Conservation (phyloP, 257 asterid species). For the Prunella vulgaris region DNA sequence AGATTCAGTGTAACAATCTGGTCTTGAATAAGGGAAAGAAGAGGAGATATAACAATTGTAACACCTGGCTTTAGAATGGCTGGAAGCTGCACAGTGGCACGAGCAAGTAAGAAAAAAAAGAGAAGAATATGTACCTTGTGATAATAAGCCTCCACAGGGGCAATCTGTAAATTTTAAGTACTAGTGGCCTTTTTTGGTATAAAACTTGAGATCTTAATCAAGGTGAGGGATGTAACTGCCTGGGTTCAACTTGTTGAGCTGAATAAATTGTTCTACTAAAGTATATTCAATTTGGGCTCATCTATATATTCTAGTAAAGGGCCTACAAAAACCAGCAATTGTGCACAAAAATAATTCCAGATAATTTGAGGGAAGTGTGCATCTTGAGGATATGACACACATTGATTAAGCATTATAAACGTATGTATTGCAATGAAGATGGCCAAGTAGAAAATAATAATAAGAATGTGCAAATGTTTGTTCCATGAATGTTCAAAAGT, state of each 20-base stretch:
- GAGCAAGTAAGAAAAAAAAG: conserved; percentile 12
- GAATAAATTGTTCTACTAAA: not conserved
- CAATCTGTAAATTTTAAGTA: not conserved
- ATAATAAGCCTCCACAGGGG: not conserved
- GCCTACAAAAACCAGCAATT: not conserved
- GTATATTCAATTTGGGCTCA: not conserved
- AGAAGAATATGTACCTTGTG: conserved; percentile 12
- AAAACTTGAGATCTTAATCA: not conserved
- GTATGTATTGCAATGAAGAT: not conserved
- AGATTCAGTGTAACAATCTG: conserved; percentile 88
- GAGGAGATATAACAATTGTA: conserved; percentile 90
- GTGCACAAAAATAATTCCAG: not conserved
- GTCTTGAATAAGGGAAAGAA: conserved; percentile 97
- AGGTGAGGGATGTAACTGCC: not conserved
- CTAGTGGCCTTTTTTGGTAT: not conserved
- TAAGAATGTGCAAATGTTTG: not conserved
- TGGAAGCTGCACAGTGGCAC: conserved; percentile 68
- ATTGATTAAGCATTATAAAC: conserved; percentile 1
- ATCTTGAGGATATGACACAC: not conserved
- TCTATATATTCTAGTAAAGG: not conserved
- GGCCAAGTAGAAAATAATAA: not conserved
- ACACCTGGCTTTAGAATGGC: conserved; percentile 82
- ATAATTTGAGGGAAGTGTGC: conserved; percentile 1
- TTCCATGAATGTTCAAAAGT: not conserved
- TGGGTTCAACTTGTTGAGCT: not conserved